These are phyloP conservation scores for Syzygium aromaticum DNA, from an alignment of 345 rosid genomes.

Conservation along the genomic window DNA sequence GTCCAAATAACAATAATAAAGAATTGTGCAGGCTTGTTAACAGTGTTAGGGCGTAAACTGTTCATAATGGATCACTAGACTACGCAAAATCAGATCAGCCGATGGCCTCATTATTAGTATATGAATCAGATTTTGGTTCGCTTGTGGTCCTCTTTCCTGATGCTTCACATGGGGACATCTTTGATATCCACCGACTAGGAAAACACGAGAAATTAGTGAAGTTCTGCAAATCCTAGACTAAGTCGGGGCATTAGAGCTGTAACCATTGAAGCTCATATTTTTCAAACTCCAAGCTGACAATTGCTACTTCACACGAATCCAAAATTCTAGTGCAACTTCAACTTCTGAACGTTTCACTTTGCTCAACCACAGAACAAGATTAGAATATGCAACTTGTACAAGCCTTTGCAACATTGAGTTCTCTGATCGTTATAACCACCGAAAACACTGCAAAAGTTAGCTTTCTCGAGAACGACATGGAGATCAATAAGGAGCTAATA, in stretches of 20 bases:
- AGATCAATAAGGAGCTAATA: neutral
- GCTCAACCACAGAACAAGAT: neutral
- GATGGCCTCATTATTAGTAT: neutral
- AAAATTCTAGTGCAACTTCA: neutral
- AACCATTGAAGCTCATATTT: neutral
- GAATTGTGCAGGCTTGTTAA: neutral
- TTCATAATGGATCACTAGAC: neutral
- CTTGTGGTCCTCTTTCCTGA: neutral
- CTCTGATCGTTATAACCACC: neutral
- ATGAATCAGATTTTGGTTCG: neutral
- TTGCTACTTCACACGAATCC: neutral
- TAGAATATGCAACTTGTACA: neutral
- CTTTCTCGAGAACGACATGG: neutral
- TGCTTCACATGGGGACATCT: neutral
- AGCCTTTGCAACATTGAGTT: neutral
- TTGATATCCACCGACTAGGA: neutral
- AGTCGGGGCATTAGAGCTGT: neutral
- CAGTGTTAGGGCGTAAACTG: neutral
- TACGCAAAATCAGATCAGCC: neutral
- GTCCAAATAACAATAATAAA: neutral
- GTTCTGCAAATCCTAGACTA: neutral
- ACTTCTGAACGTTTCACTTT: neutral
- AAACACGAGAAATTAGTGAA: neutral
- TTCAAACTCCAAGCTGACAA: neutral
- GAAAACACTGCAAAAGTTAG: neutral